These are phyloP conservation scores for Scedosporium dehoogii DNA, from an alignment of 2,329 filamentous ascomycete species.

Conservation along the genomic window DNA sequence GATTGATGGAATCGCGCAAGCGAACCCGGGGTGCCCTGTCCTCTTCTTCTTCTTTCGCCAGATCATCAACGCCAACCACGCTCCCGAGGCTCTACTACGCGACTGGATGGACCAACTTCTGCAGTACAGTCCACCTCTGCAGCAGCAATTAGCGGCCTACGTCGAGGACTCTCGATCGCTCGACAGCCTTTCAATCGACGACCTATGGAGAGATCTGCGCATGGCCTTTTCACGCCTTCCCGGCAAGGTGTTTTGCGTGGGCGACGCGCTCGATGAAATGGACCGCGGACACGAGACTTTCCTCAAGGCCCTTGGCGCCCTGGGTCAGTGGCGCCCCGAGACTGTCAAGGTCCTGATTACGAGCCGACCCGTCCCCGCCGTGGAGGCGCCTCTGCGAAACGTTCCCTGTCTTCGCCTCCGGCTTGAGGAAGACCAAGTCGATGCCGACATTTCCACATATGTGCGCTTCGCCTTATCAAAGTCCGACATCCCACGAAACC, in stretches of 20 bases:
- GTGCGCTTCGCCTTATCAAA: conserved; percentile 15
- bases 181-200: conserved; percentile 11
- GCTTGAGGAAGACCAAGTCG: conserved; percentile 24
- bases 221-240: conserved; percentile 14
- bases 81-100: conserved; percentile 18
- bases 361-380: conserved; percentile 24
- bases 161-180: conserved; percentile 4
- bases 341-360: conserved; percentile 32
- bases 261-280: conserved; percentile 38
- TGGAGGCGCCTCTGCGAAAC: conserved; percentile 21
- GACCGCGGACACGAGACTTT: conserved; percentile 25
- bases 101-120: conserved; percentile 26
- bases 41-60: conserved; percentile 30
- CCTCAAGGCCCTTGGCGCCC: conserved; percentile 19
- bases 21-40: conserved; percentile 14
- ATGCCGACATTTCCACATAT: conserved; percentile 28
- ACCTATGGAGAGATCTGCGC: conserved; percentile 21
- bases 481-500: conserved; percentile 11
- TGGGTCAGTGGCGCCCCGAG: conserved; percentile 20
- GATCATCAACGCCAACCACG: conserved; percentile 25
- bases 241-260: conserved; percentile 24
- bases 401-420: conserved; percentile 18
- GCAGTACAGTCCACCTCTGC: conserved; percentile 19
- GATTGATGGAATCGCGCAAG: conserved; percentile 10
- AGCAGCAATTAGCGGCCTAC: conserved; percentile 13